Conservation (phyloP, 768 basidiomycete species). For the Leccinum olivaceopallidum region DNA sequence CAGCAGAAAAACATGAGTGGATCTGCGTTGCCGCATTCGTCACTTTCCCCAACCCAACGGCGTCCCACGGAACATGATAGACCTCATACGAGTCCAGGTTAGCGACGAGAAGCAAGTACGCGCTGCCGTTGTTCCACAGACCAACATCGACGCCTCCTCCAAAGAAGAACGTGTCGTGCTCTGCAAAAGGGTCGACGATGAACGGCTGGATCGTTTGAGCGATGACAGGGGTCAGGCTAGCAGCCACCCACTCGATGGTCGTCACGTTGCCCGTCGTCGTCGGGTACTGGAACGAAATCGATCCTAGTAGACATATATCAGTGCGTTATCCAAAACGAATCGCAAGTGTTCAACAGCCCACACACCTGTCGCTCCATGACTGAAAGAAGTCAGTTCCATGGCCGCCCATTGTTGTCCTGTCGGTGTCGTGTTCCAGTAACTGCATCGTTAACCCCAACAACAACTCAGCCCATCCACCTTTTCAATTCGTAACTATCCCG, state of each 20-base stretch:
- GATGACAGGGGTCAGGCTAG: conserved; percentile 7
- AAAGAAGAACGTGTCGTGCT: conserved; percentile 8
- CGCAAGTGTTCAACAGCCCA: not conserved
- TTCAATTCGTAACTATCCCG: fast-evolving
- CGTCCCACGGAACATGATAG: conserved; percentile 19
- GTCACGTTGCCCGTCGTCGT: conserved; percentile 19
- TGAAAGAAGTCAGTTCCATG: conserved; percentile 27
- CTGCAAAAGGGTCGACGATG: conserved; percentile 15
- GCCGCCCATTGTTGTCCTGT: conserved; percentile 30
- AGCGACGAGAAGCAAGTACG: conserved; percentile 23
- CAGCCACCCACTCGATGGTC: conserved; percentile 27
- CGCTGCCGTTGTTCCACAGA: conserved; percentile 24
- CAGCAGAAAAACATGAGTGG: conserved; percentile 13
- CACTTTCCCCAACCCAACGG: conserved; percentile 16
- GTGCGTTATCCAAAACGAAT: not conserved
- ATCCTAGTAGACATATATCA: conserved; percentile 18
- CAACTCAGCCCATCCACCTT: not conserved
- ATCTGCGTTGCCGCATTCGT: conserved; percentile 22
- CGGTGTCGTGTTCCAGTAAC: conserved; percentile 33
- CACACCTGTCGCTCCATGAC: conserved; percentile 28
- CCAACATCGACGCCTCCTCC: conserved; percentile 23
- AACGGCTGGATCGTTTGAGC: conserved; percentile 20
- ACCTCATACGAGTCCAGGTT: conserved; percentile 4
- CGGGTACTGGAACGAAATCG: conserved; percentile 31
- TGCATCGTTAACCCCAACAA: not conserved